These are phyloP conservation scores for Brasilioporus rufonigricans DNA, from an alignment of 768 basidiomycete genomes.

Conservation along the genomic window DNA sequence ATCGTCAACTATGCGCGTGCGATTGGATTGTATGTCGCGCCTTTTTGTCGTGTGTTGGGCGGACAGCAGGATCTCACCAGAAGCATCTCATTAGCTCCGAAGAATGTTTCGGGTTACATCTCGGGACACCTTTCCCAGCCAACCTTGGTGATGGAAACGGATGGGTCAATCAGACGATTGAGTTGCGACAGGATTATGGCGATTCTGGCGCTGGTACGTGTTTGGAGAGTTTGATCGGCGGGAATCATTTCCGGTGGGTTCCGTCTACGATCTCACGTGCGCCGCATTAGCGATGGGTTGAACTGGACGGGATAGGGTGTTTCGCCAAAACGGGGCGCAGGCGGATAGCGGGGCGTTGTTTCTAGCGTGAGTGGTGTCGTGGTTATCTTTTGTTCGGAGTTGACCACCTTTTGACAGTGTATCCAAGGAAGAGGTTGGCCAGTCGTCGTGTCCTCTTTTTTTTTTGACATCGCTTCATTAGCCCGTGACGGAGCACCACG, in stretches of 20 bases:
- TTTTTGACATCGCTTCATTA: slow-evolving; percentile 5
- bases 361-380: slow-evolving; percentile 44
- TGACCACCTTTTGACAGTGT: slow-evolving; percentile 31
- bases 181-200: slow-evolving; percentile 45
- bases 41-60: neutral
- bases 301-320: slow-evolving; percentile 36
- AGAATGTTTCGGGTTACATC: slow-evolving; percentile 40
- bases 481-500: slow-evolving; percentile 36
- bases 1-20: slow-evolving; percentile 58
- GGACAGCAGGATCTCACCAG: neutral
- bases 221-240: slow-evolving; percentile 43
- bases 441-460: neutral
- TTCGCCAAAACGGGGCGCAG: slow-evolving; percentile 53
- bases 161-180: slow-evolving; percentile 41
- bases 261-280: neutral
- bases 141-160: slow-evolving; percentile 50
- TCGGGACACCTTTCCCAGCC: slow-evolving; percentile 38
- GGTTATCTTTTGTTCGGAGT: neutral
- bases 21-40: slow-evolving; percentile 55
- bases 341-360: slow-evolving; percentile 55
- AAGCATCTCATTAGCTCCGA: slow-evolving; percentile 26
- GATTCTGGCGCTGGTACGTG: slow-evolving; percentile 40
- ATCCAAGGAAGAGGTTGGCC: slow-evolving; percentile 43
- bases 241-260: slow-evolving; percentile 46
- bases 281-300: neutral